Evolutionary conservation across 345 rosid genomes (phyloP).

Genomic region (Boechera stricta): DNA sequence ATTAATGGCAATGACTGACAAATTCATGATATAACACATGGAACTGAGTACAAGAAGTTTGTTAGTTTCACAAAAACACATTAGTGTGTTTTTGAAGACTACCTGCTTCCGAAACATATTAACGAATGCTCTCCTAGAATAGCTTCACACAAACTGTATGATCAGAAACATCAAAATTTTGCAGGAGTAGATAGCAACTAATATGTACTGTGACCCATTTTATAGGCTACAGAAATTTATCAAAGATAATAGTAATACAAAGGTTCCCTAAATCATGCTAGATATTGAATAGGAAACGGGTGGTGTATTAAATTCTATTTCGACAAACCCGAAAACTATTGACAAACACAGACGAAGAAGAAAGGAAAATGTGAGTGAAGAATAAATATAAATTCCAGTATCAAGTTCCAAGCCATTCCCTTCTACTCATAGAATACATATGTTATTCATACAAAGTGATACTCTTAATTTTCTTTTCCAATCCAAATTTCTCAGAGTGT

Average conservation of each 20-base stretch:
- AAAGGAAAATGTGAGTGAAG: background rate
- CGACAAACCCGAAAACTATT: background rate
- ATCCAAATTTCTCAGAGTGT: background rate
- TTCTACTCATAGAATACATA: background rate
- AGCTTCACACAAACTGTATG: constrained; percentile 1
- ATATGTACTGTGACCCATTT: background rate
- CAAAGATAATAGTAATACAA: background rate
- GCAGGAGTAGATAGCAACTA: background rate
- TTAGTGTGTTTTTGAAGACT: background rate
- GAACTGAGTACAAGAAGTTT: background rate
- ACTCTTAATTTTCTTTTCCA: background rate
- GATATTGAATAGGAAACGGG: background rate
- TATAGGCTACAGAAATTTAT: background rate
- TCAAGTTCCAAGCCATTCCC: constrained; percentile 1
- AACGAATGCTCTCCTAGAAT: constrained; percentile 13
- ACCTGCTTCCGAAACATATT: background rate
- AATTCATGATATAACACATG: background rate
- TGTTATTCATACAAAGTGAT: background rate
- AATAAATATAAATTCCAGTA: background rate
- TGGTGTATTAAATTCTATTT: background rate
- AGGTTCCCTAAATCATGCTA: constrained; percentile 9
- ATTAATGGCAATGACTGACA: background rate
- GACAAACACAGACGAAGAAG: constrained; percentile 8
- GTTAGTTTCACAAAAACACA: background rate
- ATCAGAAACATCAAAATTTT: constrained; percentile 1